Conservation (phyloP, 805 yeast genomes). For the Zygotorulaspora danielsina region DNA sequence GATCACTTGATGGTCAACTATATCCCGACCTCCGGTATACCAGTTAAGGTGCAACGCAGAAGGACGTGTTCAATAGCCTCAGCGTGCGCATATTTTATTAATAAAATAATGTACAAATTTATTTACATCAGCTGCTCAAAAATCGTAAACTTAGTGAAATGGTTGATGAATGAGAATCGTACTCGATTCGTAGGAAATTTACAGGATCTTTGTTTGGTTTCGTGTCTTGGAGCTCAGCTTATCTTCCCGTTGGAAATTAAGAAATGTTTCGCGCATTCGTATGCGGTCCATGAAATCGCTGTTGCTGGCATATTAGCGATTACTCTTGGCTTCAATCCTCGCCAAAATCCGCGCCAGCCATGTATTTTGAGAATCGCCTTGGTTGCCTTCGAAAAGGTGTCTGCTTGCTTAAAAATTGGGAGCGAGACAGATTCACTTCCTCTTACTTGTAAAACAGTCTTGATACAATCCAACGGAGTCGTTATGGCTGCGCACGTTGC, state of each 20-base stretch:
- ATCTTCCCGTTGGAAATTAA: conserved; percentile 14
- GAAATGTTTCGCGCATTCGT: conserved; percentile 84
- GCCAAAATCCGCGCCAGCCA: conserved; percentile 63
- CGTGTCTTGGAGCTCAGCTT: not conserved
- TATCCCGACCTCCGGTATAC: too few relatives aligned
- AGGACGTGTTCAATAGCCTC: too few relatives aligned
- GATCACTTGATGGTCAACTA: too few relatives aligned
- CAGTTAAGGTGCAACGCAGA: too few relatives aligned
- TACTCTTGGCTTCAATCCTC: conserved; percentile 88
- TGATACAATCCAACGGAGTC: conserved; percentile 90
- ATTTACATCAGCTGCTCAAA: not conserved
- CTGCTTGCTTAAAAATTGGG: conserved; percentile 43
- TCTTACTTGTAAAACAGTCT: conserved; percentile 84
- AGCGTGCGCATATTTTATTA: not conserved
- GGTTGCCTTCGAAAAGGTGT: conserved; percentile 70
- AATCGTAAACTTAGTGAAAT: not conserved
- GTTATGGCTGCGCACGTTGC: conserved; percentile 93
- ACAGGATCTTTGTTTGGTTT: not conserved
- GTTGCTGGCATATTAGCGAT: conserved; percentile 93
- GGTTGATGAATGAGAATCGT: not conserved
- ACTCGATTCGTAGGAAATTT: not conserved
- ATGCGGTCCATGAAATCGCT: conserved; percentile 96
- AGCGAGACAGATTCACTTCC: conserved; percentile 45
- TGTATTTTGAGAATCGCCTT: conserved; percentile 55
- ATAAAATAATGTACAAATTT: not conserved